Conservation (phyloP, 2,329 filamentous ascomycete species). For the Xylariaceae sp. region DNA sequence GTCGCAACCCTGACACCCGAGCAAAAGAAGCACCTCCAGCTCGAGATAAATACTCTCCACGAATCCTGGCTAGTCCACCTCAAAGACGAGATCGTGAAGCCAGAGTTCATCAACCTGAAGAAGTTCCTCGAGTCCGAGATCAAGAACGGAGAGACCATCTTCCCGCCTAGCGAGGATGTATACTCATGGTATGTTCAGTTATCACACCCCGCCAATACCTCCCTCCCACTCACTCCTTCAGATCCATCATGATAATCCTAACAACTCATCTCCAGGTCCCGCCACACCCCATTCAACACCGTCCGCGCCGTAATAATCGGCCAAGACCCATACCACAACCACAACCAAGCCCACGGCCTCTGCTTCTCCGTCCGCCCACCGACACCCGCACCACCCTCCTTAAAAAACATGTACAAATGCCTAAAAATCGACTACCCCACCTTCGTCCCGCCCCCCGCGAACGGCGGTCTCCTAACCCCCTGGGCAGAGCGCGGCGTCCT, state of each 20-base stretch:
- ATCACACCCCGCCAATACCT: background rate
- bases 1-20: constrained; percentile 74
- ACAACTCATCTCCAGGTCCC: constrained; percentile 62
- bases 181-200: constrained; percentile 78
- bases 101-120: constrained; percentile 85
- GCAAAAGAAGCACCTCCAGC: constrained; percentile 74
- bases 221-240: background rate
- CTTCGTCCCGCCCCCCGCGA: constrained; percentile 73
- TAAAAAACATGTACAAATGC: constrained; percentile 89
- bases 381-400: constrained; percentile 81
- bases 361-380: constrained; percentile 93
- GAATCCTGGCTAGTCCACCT: constrained; percentile 88
- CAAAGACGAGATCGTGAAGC: constrained; percentile 77
- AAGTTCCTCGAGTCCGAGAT: constrained; percentile 79
- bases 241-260: background rate
- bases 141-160: constrained; percentile 71
- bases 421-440: constrained; percentile 84
- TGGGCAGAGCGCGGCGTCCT: constrained; percentile 95
- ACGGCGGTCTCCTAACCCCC: constrained; percentile 78
- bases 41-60: constrained; percentile 90
- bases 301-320: constrained; percentile 93
- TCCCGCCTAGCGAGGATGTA: constrained; percentile 82
- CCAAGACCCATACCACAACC: constrained; percentile 95
- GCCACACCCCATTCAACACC: constrained; percentile 81
- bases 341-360: constrained; percentile 92